Conservation (phyloP, 495 filamentous ascomycete species). For the Paragyromitra xinjiangensis region DNA sequence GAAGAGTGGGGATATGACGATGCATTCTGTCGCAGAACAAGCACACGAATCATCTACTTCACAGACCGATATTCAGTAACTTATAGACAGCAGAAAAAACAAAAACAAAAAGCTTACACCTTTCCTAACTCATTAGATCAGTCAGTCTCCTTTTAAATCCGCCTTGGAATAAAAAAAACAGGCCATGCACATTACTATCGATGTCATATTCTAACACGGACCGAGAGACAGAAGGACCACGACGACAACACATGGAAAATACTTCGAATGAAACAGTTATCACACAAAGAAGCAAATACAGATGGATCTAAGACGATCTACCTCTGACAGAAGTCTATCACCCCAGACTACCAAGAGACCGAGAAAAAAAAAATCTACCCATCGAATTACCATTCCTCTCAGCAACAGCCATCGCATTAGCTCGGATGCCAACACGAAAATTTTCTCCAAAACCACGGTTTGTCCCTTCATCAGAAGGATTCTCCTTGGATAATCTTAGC, state of each 20-base stretch:
- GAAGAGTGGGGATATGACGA: background rate
- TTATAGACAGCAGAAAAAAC: no score
- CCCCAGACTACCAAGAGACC: no score
- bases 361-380: no score
- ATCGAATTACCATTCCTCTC: no score
- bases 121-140: background rate
- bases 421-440: no score
- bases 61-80: no score
- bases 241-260: background rate
- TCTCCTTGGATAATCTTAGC: background rate
- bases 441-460: background rate
- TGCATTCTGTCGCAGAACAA: background rate
- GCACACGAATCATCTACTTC: no score
- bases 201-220: background rate
- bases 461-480: background rate
- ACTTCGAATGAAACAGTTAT: background rate
- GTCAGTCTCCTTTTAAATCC: background rate
- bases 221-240: background rate
- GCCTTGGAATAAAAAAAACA: background rate
- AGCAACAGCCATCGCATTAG: no score
- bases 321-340: no score
- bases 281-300: background rate
- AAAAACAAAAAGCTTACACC: background rate
- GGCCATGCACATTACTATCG: background rate
- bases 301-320: no score